Conservation (phyloP, 345 rosid species). For the Cochlearia excelsa region DNA sequence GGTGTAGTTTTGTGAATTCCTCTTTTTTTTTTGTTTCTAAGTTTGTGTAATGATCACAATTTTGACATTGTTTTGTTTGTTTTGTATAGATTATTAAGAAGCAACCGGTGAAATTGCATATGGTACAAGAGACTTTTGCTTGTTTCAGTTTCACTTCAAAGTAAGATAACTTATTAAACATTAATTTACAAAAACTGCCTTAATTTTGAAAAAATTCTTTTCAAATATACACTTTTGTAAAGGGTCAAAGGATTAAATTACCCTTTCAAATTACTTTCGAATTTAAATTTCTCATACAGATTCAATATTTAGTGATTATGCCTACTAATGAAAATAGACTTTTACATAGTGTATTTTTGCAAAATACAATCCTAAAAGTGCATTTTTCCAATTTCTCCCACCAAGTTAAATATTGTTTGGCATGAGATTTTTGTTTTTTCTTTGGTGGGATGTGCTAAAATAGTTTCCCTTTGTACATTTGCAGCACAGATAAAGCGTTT, state of each 20-base stretch:
- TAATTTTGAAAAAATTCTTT: no score
- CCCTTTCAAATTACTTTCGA: no score
- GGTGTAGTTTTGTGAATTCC: no score
- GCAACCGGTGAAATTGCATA: conserved; percentile 57
- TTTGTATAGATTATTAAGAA: conserved; percentile 42
- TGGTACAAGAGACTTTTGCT: conserved; percentile 57
- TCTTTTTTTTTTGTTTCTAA: conserved; percentile 3
- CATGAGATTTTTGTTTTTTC: not conserved
- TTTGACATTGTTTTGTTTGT: conserved; percentile 13
- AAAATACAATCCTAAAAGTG: no score
- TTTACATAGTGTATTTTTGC: no score
- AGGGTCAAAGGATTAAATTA: no score
- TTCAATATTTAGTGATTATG: no score
- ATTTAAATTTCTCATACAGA: no score
- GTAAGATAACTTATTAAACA: conserved; percentile 45
- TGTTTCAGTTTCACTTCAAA: conserved; percentile 56
- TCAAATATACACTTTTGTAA: no score
- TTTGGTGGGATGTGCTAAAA: conserved; percentile 1
- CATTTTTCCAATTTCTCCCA: not conserved
- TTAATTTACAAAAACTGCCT: no score
- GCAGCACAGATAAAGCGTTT: conserved; percentile 76
- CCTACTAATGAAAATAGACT: no score
- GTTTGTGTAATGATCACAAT: not conserved
- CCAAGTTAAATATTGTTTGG: not conserved
- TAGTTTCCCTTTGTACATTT: conserved; percentile 26